Base-by-base conservation (phyloP, 176 grass and related monocot genomes). In the Rhynchospora breviuscula region DNA sequence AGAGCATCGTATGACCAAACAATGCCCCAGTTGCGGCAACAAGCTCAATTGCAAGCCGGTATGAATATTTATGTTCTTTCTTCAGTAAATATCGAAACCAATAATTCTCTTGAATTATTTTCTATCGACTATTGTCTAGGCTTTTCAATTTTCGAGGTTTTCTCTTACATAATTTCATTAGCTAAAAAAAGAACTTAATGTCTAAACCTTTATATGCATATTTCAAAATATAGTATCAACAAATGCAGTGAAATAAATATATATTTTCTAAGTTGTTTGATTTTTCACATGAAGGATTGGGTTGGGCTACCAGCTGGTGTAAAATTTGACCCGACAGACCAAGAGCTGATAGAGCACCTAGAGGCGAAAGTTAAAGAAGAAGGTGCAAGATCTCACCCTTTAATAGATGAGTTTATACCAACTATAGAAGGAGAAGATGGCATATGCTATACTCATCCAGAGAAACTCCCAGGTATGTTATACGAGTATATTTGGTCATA, bases 391-490 rank as follows among this genome's bases (percentile, higher is more conserved):
- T 92, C 92, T 52, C 97, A 99, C 49, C 93, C 97, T 83, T 90
- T 99, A 45, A 92, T 99, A 87, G 91, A 99, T 74, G 93, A 92
- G 85, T 99, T 96, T 63, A 99, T 99, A 89, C 93, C 93, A 13
- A 96, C 97, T 12, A 99, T 99, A 72, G 89, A 96, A 45, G 97
- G 97, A 8, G 97, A 99, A 83, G 90, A 99, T 60, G 97, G 97
- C 78, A 99, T 99, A 84, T 99, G 97, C 79, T 99, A 99, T 87
- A 99, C 97, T 21, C 97, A 99, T 84, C 97, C 97, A 26, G 97
- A 99, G 84, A 99, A 94, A 87, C 91, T 99, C 78, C 97, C 97
- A 83, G 97, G 95, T 98, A 85, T 85, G 58, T 63, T 76, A 61
- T 40, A 67, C 17, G 14, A 5, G 56, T 57, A 54, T 33, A 22